Base-by-base conservation (phyloP, 305 asterid species). In the Salvia sclarea region DNA sequence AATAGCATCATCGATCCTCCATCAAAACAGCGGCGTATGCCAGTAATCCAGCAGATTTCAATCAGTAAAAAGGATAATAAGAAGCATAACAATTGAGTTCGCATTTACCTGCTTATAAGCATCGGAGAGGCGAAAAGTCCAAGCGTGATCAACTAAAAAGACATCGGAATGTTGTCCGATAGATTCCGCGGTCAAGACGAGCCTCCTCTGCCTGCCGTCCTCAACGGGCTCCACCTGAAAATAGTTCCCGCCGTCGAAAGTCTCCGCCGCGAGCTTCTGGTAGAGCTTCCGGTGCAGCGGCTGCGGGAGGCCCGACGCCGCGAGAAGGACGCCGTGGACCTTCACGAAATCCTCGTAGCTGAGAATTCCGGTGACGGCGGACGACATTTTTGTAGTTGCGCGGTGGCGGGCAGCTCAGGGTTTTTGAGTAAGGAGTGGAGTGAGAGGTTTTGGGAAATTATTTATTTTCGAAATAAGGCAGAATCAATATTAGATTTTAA, bases 71-170 rank as follows among this genome's bases (percentile, higher is more conserved):
- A 61, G 17, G 10, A 56, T 6, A 28, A 18, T 44, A 14, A 25
- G 17, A 24, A 13, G 18, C 17, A 18, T 33, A 10, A 30, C 47
- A 12, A 22, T 63, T 47, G 16, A 37, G 54, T 24, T 53, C 11
- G 57, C 28, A 53, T 24, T 41, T 61, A 89, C 96, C 94, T 90
- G 97, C 77, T 90, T 87, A 76, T 81, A 89, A 77, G 98, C 97
- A 79, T 91, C 95, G 72, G 89, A 69, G 35, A 91, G 86, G 43
- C 99, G 96, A 81, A 91, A 94, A 40, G 96, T 86, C 97, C 97
- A 94, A 52, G 99, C 99, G 79, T 91, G 97, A 83, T 94, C 98
- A n/a, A 94, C 90, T 16, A 94, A 85, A 54, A 89, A 91, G 14
- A 94, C 87, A 77, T 91, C 84, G 25, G 96, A 86, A 45, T 89